phyloP scores from a whole-genome alignment of 164 flowering plant genomes.

The Kalanchoe fedtschenkoi region DNA sequence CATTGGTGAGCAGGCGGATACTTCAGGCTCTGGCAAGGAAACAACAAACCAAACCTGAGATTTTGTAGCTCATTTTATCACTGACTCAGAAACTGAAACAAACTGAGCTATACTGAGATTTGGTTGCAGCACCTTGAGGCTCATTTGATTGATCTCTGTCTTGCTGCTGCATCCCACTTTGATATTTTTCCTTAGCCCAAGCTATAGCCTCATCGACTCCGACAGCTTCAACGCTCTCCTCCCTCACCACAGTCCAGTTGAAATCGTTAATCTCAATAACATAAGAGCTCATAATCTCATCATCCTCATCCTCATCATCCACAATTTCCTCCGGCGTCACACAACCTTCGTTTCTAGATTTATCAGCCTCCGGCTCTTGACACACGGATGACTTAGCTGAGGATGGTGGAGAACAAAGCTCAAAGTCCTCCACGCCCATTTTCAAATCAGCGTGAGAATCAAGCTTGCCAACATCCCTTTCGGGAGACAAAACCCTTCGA shows the following conservation, averaged over 20 bases:
- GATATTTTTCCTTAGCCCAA: slow-evolving; percentile 81
- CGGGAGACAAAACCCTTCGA: slow-evolving; percentile 45
- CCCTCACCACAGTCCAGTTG: slow-evolving; percentile 18
- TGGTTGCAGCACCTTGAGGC: slow-evolving; percentile 8
- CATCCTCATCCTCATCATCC: slow-evolving; percentile 16
- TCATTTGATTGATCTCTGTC: slow-evolving; percentile 13
- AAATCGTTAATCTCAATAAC: slow-evolving; percentile 52
- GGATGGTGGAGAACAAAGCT: slow-evolving; percentile 43
- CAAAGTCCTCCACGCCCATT: slow-evolving; percentile 32
- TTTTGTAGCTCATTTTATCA: no score
- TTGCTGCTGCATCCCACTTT: slow-evolving; percentile 9
- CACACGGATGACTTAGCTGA: slow-evolving; percentile 38
- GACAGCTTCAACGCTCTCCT: slow-evolving; percentile 32
- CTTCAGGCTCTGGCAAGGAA: background rate
- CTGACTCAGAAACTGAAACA: no score
- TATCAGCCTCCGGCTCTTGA: slow-evolving; percentile 19
- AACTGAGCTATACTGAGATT: background rate
- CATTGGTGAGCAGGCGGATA: background rate
- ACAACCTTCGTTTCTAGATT: slow-evolving; percentile 4
- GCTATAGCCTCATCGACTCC: slow-evolving; percentile 79
- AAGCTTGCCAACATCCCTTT: slow-evolving; percentile 37
- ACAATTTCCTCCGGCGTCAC: slow-evolving; percentile 11
- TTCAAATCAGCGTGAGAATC: slow-evolving; percentile 33
- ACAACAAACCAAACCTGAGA: background rate
- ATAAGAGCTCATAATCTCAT: slow-evolving; percentile 51